A percentile compares a stretch with the other conserved stretches of the same genome.
These are phyloP conservation scores for Fusarium miscanthi DNA, from an alignment of 2,329 filamentous ascomycete species.

Conservation along the genomic window DNA sequence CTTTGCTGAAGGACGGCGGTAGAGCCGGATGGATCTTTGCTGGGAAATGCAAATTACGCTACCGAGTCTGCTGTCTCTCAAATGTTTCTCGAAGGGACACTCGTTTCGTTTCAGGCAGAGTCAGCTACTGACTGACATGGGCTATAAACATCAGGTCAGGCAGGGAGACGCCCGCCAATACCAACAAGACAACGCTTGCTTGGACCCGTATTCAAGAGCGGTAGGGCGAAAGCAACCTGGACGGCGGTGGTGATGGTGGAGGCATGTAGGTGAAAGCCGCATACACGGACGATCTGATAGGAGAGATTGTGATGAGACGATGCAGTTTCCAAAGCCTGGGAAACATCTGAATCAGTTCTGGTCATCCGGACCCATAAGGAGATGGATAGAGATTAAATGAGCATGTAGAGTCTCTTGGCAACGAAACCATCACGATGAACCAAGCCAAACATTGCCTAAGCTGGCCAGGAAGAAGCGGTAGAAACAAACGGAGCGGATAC, in stretches of 20 bases:
- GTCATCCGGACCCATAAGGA: slow-evolving; percentile 3
- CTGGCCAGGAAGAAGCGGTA: slow-evolving; percentile 27
- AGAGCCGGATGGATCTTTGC: slow-evolving; percentile 12
- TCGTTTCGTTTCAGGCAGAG: slow-evolving; percentile 42
- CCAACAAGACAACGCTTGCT: background rate
- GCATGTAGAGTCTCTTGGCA: slow-evolving; percentile 12
- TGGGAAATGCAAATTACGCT: slow-evolving; percentile 1
- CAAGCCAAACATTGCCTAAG: slow-evolving; percentile 9
- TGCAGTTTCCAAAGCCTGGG: slow-evolving; percentile 12
- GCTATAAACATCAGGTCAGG: slow-evolving; percentile 17
- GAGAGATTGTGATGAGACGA: slow-evolving; percentile 11
- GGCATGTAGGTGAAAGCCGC: slow-evolving; percentile 16
- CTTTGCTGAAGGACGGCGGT: background rate
- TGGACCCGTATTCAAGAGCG: slow-evolving; percentile 16
- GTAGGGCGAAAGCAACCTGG: slow-evolving; percentile 23
- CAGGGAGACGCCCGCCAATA: slow-evolving; percentile 9
- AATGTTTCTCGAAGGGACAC: slow-evolving; percentile 27
- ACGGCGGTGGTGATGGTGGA: slow-evolving; percentile 29
- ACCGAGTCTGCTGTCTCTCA: slow-evolving; percentile 14
- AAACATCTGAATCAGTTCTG: slow-evolving; percentile 4
- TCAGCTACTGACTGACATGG: slow-evolving; percentile 28
- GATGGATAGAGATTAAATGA: slow-evolving; percentile 23
- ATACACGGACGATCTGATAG: slow-evolving; percentile 11
- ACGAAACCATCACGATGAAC: slow-evolving; percentile 5
- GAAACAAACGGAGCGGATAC: slow-evolving; percentile 33